Evolutionary conservation across 352 stramenopile species (phyloP).

Genomic region (Globisporangium camurandrum): DNA sequence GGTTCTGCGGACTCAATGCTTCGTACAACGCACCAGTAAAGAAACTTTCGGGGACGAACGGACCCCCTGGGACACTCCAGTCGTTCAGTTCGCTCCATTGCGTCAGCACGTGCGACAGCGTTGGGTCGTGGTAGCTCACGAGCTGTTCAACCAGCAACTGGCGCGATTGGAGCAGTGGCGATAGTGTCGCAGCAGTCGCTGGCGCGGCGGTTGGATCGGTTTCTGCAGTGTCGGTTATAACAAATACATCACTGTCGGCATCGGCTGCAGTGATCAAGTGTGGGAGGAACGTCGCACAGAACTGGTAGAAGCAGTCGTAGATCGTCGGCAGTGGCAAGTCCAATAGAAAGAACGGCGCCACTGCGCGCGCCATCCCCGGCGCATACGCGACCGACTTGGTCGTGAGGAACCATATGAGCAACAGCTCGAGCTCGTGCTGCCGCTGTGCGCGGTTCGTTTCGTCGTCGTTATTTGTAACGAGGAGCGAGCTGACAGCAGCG

Average conservation of each 20-base stretch:
- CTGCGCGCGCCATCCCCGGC: conserved; percentile 65
- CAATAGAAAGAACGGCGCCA: conserved; percentile 66
- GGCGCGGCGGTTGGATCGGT: neutral
- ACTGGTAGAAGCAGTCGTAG: conserved; percentile 86
- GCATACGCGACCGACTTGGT: conserved; percentile 73
- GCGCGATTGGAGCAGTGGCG: conserved; percentile 12
- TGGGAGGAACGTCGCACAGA: conserved; percentile 61
- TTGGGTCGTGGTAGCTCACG: conserved; percentile 66
- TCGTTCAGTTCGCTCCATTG: conserved; percentile 70
- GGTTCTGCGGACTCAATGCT: conserved; percentile 40
- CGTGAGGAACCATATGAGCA: conserved; percentile 76
- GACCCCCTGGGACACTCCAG: conserved; percentile 51
- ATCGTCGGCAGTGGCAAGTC: conserved; percentile 66
- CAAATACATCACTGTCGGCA: neutral
- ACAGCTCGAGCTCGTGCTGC: conserved; percentile 60
- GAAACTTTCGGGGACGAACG: conserved; percentile 45
- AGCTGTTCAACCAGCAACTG: conserved; percentile 68
- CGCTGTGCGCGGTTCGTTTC: too few species aligned
- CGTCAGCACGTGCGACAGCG: conserved; percentile 52
- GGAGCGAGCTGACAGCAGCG: conserved; percentile 27
- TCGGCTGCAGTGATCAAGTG: conserved; percentile 52
- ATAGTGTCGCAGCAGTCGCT: conserved; percentile 15
- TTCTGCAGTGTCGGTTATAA: too few species aligned
- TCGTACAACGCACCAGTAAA: conserved; percentile 66
- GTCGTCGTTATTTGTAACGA: conserved; percentile 9